Base-by-base conservation (phyloP, 345 rosid genomes). In the Odontarrhena argentea region DNA sequence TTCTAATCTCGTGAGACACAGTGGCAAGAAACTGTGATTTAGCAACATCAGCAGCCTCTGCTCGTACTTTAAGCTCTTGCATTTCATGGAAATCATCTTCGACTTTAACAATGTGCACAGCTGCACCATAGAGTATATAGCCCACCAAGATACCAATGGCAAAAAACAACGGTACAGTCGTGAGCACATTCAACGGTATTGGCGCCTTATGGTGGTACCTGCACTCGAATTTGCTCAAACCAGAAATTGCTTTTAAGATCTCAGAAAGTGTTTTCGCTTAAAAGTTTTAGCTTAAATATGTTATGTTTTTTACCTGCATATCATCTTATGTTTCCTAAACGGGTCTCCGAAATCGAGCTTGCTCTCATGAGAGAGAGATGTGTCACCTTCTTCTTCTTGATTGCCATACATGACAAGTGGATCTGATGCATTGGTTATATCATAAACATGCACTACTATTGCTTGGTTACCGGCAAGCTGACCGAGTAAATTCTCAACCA, bases 11-110 rank as follows among this genome's bases (percentile, higher is more conserved):
- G 64, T 94, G 99, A 54, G 99, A 94, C 54, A 94, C 99, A 0
- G 99, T 94, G 28, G 99, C 99, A 54, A 94, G 87, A 82, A 94
- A 94, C 91, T 87, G 97, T 1, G 99, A 94, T 79, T 94, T 94
- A 41, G 99, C 97, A 37, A 91, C 86, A 80, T 94, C 99, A 55
- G 99, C 99, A 73, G 96, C 97, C 80, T 94, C 99, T 51, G 99
- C 99, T 77, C 78, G 85, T 26, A 64, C 91, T 80, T 87, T 94
- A 8, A 94, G 77, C 59, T 80, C 88, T 76, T 94, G 77, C 97
- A 91, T 94, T 75, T 87, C 79, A 37, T 83, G 86, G 72, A 81
- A 88, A 78, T 83, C 95, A 65, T 88, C 97, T 78, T 94, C 97
- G 1, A 94, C 96, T 76, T 87, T 85, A 26, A 94, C 96, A 69